A percentile compares a stretch with the other conserved stretches of the same genome.
phyloP scores from a whole-genome alignment of 495 filamentous ascomycete genomes.

The Echria macrotheca region DNA sequence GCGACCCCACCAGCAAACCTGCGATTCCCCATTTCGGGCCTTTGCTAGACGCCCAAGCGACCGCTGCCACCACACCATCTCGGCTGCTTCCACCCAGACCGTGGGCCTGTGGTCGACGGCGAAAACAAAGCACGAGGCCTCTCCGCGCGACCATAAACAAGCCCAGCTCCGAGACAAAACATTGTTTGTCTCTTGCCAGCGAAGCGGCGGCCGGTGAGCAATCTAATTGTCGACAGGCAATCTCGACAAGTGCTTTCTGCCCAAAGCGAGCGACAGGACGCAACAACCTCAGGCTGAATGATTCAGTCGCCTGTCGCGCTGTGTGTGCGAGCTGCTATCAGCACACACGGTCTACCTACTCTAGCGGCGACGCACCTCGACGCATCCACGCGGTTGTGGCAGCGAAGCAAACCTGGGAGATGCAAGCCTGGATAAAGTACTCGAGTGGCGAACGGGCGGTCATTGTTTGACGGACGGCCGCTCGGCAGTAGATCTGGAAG shows the following conservation, averaged over 20 bases:
- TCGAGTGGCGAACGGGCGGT: too few species aligned
- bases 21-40: too few species aligned
- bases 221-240: background rate
- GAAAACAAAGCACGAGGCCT: slow-evolving; percentile 6
- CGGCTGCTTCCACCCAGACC: background rate
- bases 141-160: background rate
- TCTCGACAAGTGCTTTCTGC: too few species aligned
- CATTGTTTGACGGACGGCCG: too few species aligned
- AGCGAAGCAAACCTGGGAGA: background rate
- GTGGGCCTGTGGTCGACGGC: background rate
- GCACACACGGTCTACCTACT: background rate
- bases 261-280: too few species aligned
- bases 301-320: too few species aligned
- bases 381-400: background rate
- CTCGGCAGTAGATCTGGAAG: too few species aligned
- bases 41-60: too few species aligned
- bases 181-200: too few species aligned
- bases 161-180: slow-evolving; percentile 1
- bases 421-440: background rate
- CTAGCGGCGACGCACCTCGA: background rate
- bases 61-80: slow-evolving; percentile 7
- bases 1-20: slow-evolving; percentile 2
- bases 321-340: too few species aligned
- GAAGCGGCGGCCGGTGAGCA: background rate
- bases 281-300: too few species aligned